Base-by-base conservation (phyloP, 2,329 filamentous ascomycete species). In the Ceratocystis huliohia region DNA sequence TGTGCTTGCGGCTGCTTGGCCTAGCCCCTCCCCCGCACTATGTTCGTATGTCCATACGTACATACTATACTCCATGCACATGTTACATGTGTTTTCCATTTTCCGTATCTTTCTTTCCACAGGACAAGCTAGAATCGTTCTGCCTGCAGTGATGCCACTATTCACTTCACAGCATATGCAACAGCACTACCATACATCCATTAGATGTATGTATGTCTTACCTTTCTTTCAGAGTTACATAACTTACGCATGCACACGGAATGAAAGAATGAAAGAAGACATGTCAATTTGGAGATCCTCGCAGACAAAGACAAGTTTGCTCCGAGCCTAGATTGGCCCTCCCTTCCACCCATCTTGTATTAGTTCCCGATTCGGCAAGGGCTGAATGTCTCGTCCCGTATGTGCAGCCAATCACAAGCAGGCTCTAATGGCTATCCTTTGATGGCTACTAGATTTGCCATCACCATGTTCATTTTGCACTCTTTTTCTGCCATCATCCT, bases 331-430 rank as follows among this genome's bases (percentile, higher is more conserved):
- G 46, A 22, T 57, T 33, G 13, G 28, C 13, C 53, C 15, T 20
- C 13, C 53, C 15, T 20, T 37, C 33, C 33, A 37, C 7, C 53
- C 53, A 30, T 13, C 53, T 33, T 33, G 28, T 30, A 17, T 57
- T 30, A 17, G 28, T 33, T 17, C 53, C 53, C 28, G 25, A 57
- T 57, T 57, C 53, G 53, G 53, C 53, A 57, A 57, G 33, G 25
- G 10, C 53, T 57, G 15, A n/a, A 57, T 57, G 53, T 57, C 53
- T 57, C 53, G 53, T 63, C 44, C 44, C 61, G 61, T 63, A 63
- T 63, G 44, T 48, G 61, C 61, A 63, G 61, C 61, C 61, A 63
- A 63, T 63, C 61, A 63, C 7, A 20, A 2, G 22, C 61, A 15
- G 33, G 53, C 17, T 30, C 25, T 6, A n/a, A 57, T 37, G 17